Evolutionary conservation across 768 basidiomycete genomes (phyloP).

Genomic region (Termitomyces sp.): DNA sequence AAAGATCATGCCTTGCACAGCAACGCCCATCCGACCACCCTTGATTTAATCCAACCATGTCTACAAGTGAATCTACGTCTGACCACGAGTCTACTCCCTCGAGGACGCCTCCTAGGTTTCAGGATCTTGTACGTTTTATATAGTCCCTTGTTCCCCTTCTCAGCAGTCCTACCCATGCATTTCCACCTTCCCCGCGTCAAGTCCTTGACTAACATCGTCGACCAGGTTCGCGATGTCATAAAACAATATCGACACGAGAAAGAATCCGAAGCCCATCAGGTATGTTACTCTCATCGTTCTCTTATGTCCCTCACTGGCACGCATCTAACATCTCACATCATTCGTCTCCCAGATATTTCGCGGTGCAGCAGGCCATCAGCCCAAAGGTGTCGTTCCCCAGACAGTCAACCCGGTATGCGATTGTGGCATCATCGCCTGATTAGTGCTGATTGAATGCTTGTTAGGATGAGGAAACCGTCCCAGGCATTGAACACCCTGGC

Average conservation of each 20-base stretch:
- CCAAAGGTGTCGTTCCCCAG: constrained; percentile 62
- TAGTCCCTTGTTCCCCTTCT: not conserved
- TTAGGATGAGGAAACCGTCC: constrained; percentile 86
- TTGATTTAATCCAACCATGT: constrained; percentile 4
- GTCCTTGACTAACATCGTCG: constrained; percentile 41
- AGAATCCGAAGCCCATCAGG: constrained; percentile 88
- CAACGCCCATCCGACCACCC: not conserved
- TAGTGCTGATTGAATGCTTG: not conserved
- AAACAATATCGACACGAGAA: constrained; percentile 70
- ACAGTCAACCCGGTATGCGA: constrained; percentile 63
- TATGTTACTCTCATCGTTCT: constrained; percentile 22
- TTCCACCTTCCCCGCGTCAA: constrained; percentile 42
- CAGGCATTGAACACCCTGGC: constrained; percentile 79
- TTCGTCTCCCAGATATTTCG: constrained; percentile 61
- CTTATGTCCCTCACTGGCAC: not conserved
- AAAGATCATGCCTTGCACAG: constrained; percentile 1
- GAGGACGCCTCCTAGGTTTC: constrained; percentile 16
- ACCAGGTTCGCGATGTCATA: constrained; percentile 68
- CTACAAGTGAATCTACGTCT: constrained; percentile 8
- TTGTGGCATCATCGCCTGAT: not conserved
- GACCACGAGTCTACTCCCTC: constrained; percentile 7
- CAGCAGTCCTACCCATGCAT: constrained; percentile 29
- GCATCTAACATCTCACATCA: not conserved
- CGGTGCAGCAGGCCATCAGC: constrained; percentile 63
- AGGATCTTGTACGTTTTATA: constrained; percentile 17